Conservation (phyloP, 2,329 filamentous ascomycete species). For the Diaporthe sp. region DNA sequence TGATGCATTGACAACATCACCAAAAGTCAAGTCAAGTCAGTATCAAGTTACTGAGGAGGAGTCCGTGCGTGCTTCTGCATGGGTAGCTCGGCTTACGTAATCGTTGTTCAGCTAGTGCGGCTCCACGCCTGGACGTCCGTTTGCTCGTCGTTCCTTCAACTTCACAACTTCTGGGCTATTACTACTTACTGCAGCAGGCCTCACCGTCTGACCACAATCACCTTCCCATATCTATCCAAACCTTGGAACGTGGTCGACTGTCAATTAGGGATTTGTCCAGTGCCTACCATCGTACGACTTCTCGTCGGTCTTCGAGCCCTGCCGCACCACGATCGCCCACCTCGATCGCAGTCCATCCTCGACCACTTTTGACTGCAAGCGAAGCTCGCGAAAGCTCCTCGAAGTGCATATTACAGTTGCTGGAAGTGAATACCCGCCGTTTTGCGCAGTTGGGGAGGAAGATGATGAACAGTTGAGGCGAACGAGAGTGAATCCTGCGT, state of each 20-base stretch:
- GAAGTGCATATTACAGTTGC: neutral
- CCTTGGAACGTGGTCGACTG: neutral
- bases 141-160: conserved; percentile 2
- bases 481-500: conserved; percentile 32
- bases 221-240: neutral
- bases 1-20: neutral
- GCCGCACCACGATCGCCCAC: neutral
- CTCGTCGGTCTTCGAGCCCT: neutral
- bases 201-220: neutral
- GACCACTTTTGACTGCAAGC: neutral
- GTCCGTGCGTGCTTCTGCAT: neutral
- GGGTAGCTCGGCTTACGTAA: conserved; percentile 19
- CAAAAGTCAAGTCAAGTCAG: neutral
- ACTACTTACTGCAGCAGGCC: neutral
- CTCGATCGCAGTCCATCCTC: conserved; percentile 5
- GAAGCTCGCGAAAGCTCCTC: neutral
- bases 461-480: conserved; percentile 28
- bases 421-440: neutral
- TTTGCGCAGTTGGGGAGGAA: conserved; percentile 13
- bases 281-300: neutral
- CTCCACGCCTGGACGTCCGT: conserved; percentile 16
- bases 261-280: neutral
- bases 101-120: neutral
- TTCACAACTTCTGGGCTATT: neutral
- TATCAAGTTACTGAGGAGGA: neutral